Base-by-base conservation (phyloP, 1,284 basidiomycete genomes). In the Ustilago curta region DNA sequence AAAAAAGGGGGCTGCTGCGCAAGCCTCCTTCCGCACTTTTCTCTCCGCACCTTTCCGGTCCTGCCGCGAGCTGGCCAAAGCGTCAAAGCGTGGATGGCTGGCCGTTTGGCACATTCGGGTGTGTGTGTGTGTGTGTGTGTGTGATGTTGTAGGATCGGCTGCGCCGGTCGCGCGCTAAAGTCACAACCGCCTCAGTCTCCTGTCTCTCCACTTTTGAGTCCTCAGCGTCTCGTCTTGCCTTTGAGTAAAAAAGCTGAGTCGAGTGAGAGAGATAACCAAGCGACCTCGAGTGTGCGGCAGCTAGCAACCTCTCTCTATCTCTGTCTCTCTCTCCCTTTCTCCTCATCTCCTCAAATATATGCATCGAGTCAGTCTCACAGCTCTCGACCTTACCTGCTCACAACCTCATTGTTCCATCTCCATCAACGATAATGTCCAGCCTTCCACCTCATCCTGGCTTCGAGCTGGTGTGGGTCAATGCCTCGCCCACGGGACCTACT, bases 401-500 rank as follows among this genome's bases (percentile, higher is more conserved):
- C 29, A 40, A 43, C 31, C 47, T 49, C 27, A 18, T n/a, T 48
- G 8, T 29, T 2, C 18, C 27, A 16, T 29, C 45, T 47, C 8
- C 29, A 8, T n/a, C 5, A 29, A 48, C 47, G 5, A 31, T 31
- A 19, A 48, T 57, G 45, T 57, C 55, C 25, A n/a, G 37, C 7
- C 23, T 37, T 31, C 29, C 16, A 16, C 18, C 23, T 16, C 14
- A n/a, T 8, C 18, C 25, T n/a, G 68, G 53, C 8, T 12, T 65
- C 29, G 70, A 73, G 52, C 59, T 73, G 16, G 44, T 64, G 23
- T 73, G 70, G 70, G 51, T 65, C 53, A 73, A 73, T 29, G 32
- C 65, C 0, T 73, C 70, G 8, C 37, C 57, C 7, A 35, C 12
- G 11, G 70, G 70, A 8, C 65, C 70, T 8, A 51, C 48, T 18